Conservation (phyloP, 495 filamentous ascomycete species). For the Hyaloscypha hepaticicola region DNA sequence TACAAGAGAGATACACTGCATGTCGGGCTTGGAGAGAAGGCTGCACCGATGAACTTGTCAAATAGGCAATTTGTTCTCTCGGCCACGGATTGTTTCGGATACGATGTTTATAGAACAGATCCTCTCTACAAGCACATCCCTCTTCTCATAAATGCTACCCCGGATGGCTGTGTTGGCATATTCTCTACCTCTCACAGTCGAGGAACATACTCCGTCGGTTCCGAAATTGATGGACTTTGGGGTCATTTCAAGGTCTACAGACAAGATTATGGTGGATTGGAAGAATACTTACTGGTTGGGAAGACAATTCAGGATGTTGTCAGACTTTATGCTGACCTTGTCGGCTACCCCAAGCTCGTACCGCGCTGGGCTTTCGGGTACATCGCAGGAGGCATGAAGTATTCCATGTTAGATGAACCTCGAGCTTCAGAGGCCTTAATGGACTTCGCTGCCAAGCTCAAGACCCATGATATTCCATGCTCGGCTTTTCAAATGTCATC, state of each 20-base stretch:
- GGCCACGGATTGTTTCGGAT: constrained; percentile 67
- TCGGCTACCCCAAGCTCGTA: constrained; percentile 62
- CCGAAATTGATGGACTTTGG: constrained; percentile 69
- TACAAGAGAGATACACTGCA: constrained; percentile 59
- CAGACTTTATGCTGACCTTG: constrained; percentile 60
- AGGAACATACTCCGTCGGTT: constrained; percentile 64
- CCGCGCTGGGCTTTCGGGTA: constrained; percentile 70
- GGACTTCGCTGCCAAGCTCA: constrained; percentile 58
- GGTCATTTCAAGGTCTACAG: constrained; percentile 69
- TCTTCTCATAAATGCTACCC: constrained; percentile 61
- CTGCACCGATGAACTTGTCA: constrained; percentile 68
- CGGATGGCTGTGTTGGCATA: constrained; percentile 59
- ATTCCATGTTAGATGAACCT: constrained; percentile 62
- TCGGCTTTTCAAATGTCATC: constrained; percentile 71
- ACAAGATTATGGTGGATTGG: constrained; percentile 67
- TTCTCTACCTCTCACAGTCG: constrained; percentile 64
- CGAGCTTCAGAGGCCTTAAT: constrained; percentile 57
- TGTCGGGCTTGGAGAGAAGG: constrained; percentile 67
- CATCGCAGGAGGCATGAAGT: constrained; percentile 68
- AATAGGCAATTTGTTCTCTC: constrained; percentile 63
- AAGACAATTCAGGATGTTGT: constrained; percentile 63
- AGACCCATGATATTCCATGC: constrained; percentile 64
- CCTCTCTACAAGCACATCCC: constrained; percentile 74
- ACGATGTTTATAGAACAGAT: constrained; percentile 67
- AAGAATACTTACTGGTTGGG: constrained; percentile 67